Evolutionary conservation across 2,329 filamentous ascomycete genomes (phyloP), one percentile per base, ranked within the genome.

Genomic region (Microsporum canis): DNA sequence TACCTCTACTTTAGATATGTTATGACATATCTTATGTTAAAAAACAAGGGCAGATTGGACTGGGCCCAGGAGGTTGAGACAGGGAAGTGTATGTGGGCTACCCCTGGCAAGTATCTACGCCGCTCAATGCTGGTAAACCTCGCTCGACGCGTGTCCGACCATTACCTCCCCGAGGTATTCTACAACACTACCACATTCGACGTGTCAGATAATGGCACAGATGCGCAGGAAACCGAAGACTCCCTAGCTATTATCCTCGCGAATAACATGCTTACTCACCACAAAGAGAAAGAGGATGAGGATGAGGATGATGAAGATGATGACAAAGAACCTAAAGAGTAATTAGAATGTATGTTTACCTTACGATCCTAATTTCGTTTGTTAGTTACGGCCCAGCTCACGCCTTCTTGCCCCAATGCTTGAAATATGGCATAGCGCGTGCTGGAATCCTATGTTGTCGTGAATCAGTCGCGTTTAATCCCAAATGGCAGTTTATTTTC

Each of bases 1-100:
- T 68, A 65, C 39, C 65, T 69, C 5, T 67, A 66, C 57, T 67
- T 68, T 55, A 53, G 66, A 7, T 69, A 64, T 51, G 38, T 69
- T 0, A 64, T 67, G 17, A 66, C 66, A 2, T 66, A 66, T 58
- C 56, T 66, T 10, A 36, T 59, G 38, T 29, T 49, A 1, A 64
- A 64, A 31, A 55, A 41, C 27, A 12, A 41, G 8, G 62, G 57
- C 4, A 60, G 56, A 23, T 6, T 57, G 5, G 38, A 61, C 12
- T 63, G 62, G 62, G 45, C 36, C 3, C 38, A 60, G 3, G 29
- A 57, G 8, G 53, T 60, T 51, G 41, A 61, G 27, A 36, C 33
- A 3, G 12, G 27, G 12, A 39, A 29, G n/a, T 17, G 36, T 4
- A 43, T 47, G 5, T 63, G 62, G 59, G 51, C 23, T 12, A 38